Evolutionary conservation across 345 rosid species (phyloP).

Genomic region (Rhodamnia argentea): DNA sequence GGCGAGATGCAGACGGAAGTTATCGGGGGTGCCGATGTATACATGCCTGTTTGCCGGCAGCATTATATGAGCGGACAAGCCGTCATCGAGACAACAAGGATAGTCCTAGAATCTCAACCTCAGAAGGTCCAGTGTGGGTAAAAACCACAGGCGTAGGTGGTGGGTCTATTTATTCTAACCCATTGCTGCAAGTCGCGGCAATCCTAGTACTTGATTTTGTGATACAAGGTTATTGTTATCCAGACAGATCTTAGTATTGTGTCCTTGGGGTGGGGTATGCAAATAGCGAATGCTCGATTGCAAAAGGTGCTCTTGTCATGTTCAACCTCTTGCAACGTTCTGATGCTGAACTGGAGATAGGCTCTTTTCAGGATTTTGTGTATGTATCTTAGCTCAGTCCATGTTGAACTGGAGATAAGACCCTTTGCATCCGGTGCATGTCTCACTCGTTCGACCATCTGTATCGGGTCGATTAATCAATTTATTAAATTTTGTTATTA

Average conservation of each 20-base stretch:
- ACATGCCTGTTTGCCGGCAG: conserved; percentile 81
- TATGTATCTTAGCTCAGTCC: background rate
- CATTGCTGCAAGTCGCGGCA: background rate
- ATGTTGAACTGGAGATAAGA: too few relatives aligned
- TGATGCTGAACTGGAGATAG: background rate
- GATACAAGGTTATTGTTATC: background rate
- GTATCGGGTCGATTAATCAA: background rate
- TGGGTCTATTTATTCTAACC: background rate
- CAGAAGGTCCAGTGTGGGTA: conserved; percentile 23
- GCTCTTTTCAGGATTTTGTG: background rate
- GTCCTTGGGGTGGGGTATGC: background rate
- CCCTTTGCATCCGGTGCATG: background rate
- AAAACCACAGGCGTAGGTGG: background rate
- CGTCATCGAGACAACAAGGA: conserved; percentile 59
- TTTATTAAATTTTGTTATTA: background rate
- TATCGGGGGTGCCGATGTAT: conserved; percentile 68
- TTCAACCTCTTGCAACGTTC: background rate
- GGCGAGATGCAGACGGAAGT: conserved; percentile 53
- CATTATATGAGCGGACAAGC: conserved; percentile 71
- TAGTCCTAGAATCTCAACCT: conserved; percentile 38
- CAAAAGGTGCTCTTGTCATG: background rate
- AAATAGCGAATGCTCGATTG: background rate
- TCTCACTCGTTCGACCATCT: background rate
- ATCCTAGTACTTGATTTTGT: background rate
- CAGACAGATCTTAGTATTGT: background rate